Evolutionary conservation across 202 grass and related monocot genomes (phyloP), one percentile per base, ranked within the genome.

Genomic region (Cymbopogon flexuosus): DNA sequence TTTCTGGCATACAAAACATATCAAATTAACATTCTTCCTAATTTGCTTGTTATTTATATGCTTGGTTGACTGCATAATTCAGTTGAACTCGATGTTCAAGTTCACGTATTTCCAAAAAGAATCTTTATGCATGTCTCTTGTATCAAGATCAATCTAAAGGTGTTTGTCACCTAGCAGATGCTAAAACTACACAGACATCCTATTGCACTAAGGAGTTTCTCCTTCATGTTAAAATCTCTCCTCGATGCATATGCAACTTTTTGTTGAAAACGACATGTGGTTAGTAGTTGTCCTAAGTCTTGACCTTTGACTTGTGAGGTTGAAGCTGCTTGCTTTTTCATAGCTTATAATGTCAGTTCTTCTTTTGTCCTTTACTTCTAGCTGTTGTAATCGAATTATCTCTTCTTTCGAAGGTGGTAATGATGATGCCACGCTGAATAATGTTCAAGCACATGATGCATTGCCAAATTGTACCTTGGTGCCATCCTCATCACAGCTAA

Each of bases 401-500:
- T 46, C 31, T 79, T 79, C 33, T 79, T 83, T 14, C 37, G 16
- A 40, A 84, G 75, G 80, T 68, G 31, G 37, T 74, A 62, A 51
- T 68, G 31, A 21, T 68, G 51, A 49, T 68, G 30, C 30, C 30
- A 3, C 24, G 2, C 51, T 78, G 40, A 37, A 71, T 72, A 39
- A 64, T 52, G 54, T 54, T 51, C 47, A 62, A 69, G 51, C 62
- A 63, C 68, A 60, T 80, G 75, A 79, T 82, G 14, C 70, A 69
- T 72, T 75, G 29, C 70, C 52, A 70, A 23, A 77, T 70, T 54
- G 70, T 62, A 42, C 27, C 30, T 56, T 76, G 57, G 3, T 39
- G 30, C 37, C 86, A 80, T 68, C 52, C 61, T 88, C 69, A 23
- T 69, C 75, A 79, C 69, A 80, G 42, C 75, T 13, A 13, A 74